Percentiles rank a stretch among this genome's conserved stretches.
Evolutionary conservation across 2,329 filamentous ascomycete genomes (phyloP).

Genomic region (Diaporthe amygdali): DNA sequence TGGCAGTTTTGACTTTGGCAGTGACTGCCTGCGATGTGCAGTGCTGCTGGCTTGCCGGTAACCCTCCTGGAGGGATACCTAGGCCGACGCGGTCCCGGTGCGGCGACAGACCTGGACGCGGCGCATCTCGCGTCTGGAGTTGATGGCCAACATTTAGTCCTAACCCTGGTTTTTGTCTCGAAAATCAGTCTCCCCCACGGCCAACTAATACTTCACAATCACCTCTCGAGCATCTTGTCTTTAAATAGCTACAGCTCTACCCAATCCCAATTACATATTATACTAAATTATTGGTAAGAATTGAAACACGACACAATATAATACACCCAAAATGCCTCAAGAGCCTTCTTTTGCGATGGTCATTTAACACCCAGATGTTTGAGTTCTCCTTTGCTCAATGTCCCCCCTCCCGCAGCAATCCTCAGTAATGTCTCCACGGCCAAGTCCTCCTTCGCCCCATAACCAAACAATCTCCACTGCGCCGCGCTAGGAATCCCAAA

Average conservation of each 20-base stretch:
- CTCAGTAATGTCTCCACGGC: conserved; percentile 39
- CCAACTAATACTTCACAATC: not conserved
- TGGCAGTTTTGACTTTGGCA: not conserved
- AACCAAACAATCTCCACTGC: conserved; percentile 41
- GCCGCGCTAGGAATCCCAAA: conserved; percentile 41
- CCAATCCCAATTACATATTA: too few species aligned
- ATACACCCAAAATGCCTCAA: too few species aligned
- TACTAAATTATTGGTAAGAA: too few species aligned
- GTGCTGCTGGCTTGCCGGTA: not conserved
- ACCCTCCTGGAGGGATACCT: not conserved
- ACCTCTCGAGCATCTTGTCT: not conserved
- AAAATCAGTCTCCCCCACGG: not conserved
- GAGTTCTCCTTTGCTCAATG: conserved; percentile 12
- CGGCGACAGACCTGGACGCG: not conserved
- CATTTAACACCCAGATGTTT: not conserved
- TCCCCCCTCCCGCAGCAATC: conserved; percentile 28
- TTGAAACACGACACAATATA: too few species aligned
- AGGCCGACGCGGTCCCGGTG: not conserved
- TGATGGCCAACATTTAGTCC: not conserved
- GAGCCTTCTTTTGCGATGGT: too few species aligned
- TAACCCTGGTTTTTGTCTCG: not conserved
- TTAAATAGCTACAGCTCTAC: not conserved
- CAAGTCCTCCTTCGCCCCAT: conserved; percentile 35
- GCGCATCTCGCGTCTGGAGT: not conserved
- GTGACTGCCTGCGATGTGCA: not conserved